These are phyloP conservation scores for Acacia confusa DNA, from an alignment of 306 rosid species.

Conservation along the genomic window DNA sequence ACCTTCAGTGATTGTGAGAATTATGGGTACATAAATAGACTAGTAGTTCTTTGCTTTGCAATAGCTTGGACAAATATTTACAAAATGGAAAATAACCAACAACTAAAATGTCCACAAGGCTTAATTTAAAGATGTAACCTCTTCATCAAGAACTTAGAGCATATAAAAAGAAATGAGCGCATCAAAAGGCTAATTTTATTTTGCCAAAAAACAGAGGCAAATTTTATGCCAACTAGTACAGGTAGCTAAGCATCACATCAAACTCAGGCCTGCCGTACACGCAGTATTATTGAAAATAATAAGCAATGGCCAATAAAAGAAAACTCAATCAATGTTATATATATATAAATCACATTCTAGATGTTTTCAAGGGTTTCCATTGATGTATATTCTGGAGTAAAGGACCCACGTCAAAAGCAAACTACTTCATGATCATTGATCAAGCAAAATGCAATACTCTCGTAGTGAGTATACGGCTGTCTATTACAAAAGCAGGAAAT, in stretches of 20 bases:
- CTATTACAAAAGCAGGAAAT: not conserved
- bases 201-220: too few relatives aligned
- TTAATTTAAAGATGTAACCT: not conserved
- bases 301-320: not conserved
- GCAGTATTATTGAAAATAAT: not conserved
- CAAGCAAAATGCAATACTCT: not conserved
- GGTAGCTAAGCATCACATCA: not conserved
- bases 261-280: not conserved
- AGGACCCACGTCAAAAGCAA: not conserved
- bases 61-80: slow-evolving; percentile 20
- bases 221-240: not conserved
- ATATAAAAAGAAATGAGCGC: not conserved
- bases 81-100: not conserved
- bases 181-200: not conserved
- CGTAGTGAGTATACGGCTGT: not conserved
- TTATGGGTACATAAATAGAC: not conserved
- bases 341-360: not conserved
- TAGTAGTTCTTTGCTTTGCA: not conserved
- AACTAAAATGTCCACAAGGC: not conserved
- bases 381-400: not conserved
- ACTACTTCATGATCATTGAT: not conserved
- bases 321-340: not conserved
- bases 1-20: slow-evolving; percentile 22
- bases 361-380: not conserved
- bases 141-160: not conserved